Evolutionary conservation across 306 rosid genomes (phyloP).

Genomic region (Malus sieversii): DNA sequence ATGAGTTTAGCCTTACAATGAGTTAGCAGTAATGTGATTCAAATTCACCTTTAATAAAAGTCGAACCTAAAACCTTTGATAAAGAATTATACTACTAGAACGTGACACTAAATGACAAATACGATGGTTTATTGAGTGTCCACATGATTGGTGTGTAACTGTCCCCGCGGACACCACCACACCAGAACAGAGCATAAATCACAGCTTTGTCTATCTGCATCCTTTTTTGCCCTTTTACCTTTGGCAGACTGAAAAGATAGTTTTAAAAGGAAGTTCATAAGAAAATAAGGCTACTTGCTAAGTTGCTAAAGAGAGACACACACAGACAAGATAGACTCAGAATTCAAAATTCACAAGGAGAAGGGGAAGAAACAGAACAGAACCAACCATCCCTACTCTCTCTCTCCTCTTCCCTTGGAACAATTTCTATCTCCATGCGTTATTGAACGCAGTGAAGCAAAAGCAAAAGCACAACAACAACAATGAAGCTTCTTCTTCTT

Average conservation of each 20-base stretch:
- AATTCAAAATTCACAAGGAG: neutral
- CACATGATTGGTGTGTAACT: constrained; percentile 29
- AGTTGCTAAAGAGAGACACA: neutral
- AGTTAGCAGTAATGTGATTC: fast-evolving
- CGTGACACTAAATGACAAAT: neutral
- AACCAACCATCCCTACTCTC: constrained; percentile 1
- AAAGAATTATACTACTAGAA: too few species aligned
- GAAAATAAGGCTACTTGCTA: neutral
- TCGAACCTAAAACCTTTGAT: fast-evolving
- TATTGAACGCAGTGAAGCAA: constrained; percentile 21
- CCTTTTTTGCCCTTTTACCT: neutral
- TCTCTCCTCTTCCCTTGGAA: constrained; percentile 12
- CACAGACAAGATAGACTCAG: neutral
- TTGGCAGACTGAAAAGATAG: constrained; percentile 1
- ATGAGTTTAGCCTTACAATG: too few species aligned
- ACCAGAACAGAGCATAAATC: neutral
- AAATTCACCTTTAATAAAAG: fast-evolving
- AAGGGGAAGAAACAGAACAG: neutral
- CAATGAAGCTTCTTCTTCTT: constrained; percentile 32
- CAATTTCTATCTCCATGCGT: constrained; percentile 25
- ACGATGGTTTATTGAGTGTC: neutral
- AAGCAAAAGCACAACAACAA: constrained; percentile 5
- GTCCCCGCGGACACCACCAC: constrained; percentile 8
- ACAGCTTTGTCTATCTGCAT: constrained; percentile 9
- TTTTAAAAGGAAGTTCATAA: neutral